These are phyloP conservation scores for Lanzia echinophila DNA, from an alignment of 2,329 filamentous ascomycete genomes.

Conservation along the genomic window DNA sequence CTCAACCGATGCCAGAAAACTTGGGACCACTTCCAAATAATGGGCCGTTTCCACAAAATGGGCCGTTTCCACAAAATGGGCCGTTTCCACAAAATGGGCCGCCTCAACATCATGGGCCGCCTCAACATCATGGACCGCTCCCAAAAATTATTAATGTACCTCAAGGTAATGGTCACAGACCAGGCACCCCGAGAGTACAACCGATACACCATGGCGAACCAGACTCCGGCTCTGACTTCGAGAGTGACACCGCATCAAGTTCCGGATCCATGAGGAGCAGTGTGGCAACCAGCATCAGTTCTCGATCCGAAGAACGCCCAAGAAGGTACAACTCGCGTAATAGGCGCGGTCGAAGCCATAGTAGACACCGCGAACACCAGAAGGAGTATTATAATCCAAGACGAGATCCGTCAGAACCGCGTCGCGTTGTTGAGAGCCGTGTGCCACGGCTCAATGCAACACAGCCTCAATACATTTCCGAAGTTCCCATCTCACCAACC, in stretches of 20 bases:
- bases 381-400: slow-evolving; percentile 16
- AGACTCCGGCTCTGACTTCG: slow-evolving; percentile 9
- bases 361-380: slow-evolving; percentile 16
- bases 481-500: slow-evolving; percentile 13
- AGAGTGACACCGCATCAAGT: slow-evolving; percentile 10
- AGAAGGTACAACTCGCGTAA: slow-evolving; percentile 1
- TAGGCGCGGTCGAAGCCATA: slow-evolving; percentile 17
- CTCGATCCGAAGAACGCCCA: slow-evolving; percentile 10
- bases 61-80: not conserved
- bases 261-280: slow-evolving; percentile 8
- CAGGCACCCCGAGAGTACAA: not conserved
- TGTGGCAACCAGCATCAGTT: slow-evolving; percentile 15
- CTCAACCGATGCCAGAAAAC: slow-evolving; percentile 4
- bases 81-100: not conserved
- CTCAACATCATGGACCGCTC: not conserved
- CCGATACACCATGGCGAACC: slow-evolving; percentile 8
- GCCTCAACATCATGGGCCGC: not conserved
- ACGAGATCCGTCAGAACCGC: slow-evolving; percentile 17
- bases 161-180: not conserved
- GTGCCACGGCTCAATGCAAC: not conserved
- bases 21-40: not conserved
- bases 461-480: slow-evolving; percentile 11
- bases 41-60: slow-evolving; percentile 5
- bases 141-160: not conserved
- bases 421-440: not conserved